Conservation (phyloP, 306 rosid genomes). For the Vicia faba region DNA sequence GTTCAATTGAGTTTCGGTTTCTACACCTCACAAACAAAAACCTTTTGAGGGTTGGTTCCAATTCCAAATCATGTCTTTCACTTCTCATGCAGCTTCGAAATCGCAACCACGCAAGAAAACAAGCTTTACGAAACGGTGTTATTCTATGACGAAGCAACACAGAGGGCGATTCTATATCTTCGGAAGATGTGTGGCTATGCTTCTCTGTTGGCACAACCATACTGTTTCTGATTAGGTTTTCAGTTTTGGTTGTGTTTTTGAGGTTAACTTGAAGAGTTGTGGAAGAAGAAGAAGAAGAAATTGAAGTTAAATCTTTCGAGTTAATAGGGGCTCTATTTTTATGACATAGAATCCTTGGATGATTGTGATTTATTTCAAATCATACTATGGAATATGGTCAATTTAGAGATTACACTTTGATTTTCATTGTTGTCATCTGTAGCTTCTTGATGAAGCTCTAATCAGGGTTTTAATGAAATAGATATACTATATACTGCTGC, state of each 20-base stretch:
- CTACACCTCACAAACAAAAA: background rate
- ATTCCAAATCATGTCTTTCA: conserved; percentile 30
- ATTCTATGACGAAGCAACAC: conserved; percentile 44
- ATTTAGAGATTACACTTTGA: background rate
- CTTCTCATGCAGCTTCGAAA: conserved; percentile 26
- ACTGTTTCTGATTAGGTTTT: conserved; percentile 40
- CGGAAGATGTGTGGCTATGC: conserved; percentile 54
- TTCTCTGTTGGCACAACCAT: conserved; percentile 56
- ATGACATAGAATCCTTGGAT: background rate
- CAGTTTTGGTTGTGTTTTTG: background rate
- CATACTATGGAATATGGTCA: background rate
- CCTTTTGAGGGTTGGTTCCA: too few species aligned
- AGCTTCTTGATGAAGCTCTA: too few species aligned
- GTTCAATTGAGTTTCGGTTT: background rate
- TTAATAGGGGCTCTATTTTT: background rate
- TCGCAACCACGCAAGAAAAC: conserved; percentile 29
- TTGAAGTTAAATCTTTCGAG: too few species aligned
- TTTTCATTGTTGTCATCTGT: too few species aligned
- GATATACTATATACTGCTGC: too few species aligned
- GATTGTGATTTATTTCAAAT: background rate
- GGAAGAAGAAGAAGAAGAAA: background rate
- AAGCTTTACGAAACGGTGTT: conserved; percentile 42
- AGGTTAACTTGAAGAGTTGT: background rate
- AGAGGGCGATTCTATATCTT: conserved; percentile 49
- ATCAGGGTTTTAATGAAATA: too few species aligned